Evolutionary conservation across 78 protist genomes (phyloP), one percentile per base, ranked within the genome.

Genomic region (Abeoforma whisleri): DNA sequence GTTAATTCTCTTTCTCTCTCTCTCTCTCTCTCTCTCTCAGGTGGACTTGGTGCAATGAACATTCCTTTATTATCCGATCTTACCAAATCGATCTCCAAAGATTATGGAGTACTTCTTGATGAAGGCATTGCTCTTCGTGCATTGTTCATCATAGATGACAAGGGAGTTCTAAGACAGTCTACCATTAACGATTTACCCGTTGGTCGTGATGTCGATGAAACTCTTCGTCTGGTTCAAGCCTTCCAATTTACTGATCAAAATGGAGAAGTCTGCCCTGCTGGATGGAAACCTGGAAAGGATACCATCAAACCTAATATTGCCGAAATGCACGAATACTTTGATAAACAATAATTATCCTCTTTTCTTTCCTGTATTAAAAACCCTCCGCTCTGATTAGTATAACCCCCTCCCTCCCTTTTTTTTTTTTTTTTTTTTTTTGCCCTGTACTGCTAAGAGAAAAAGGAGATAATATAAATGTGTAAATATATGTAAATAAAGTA

Each of bases 41-140:
- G 98, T 57, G 98, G 98, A 37, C 90, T 96, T 39, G 98, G 98
- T 57, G 77, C 82, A 57, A 88, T 96, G 86, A 28, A 91, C 34
- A 88, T 95, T 87, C 98, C 98, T 36, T 35, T 96, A 69, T 25
- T 96, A 22, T 69, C 96, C 0, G 98, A 96, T 74, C 40, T 92
- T 5, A 92, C 81, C 70, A 91, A 93, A 87, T 31, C n/a, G 72
- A 93, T 96, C 73, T 16, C 96, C 1, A 39, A 80, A 40, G 90
- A 90, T 85, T 96, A 96, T 39, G 97, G 97, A 57, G 95, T 92
- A 5, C 90, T 81, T 62, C 73, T 96, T 71, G 93, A 89, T 37
- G 94, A 31, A 1, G 91, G 89, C 40, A 1, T 90, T n/a, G 86
- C 90, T 25, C 88, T 85, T 36, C 90, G 94, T 12, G 95, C 91